phyloP scores from a whole-genome alignment of 495 filamentous ascomycete species.

The Aspergillus cristatus region DNA sequence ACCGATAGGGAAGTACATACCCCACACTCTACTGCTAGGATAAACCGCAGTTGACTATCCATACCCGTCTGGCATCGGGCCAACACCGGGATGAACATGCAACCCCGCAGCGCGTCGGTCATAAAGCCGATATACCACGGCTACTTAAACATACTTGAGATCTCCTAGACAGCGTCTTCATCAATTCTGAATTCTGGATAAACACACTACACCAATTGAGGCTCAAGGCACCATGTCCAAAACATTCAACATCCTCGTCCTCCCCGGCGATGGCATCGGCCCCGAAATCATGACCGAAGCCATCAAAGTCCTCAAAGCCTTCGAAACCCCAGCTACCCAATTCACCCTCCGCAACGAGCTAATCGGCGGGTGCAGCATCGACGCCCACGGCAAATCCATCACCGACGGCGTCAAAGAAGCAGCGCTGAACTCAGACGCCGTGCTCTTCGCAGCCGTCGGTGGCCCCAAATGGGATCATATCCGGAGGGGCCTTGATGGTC shows the following conservation, averaged over 20 bases:
- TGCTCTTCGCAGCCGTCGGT: slow-evolving; percentile 42
- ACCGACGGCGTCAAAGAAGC: slow-evolving; percentile 37
- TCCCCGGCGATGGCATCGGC: slow-evolving; percentile 47
- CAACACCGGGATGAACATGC: background rate
- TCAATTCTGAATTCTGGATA: too few relatives aligned
- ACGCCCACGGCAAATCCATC: slow-evolving; percentile 34
- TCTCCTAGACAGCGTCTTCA: too few relatives aligned
- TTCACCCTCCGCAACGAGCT: slow-evolving; percentile 38
- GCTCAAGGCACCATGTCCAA: slow-evolving; percentile 7
- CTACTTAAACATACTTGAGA: too few relatives aligned
- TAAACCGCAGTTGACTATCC: too few relatives aligned
- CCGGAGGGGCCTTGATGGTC: slow-evolving; percentile 33
- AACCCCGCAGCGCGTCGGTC: too few relatives aligned
- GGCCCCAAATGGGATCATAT: slow-evolving; percentile 42
- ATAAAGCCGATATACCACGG: too few relatives aligned
- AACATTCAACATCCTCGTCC: slow-evolving; percentile 40
- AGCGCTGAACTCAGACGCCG: slow-evolving; percentile 32
- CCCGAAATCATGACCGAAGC: slow-evolving; percentile 47
- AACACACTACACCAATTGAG: background rate
- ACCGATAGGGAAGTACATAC: too few relatives aligned
- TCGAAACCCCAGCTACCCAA: slow-evolving; percentile 25
- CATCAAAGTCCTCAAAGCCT: slow-evolving; percentile 39
- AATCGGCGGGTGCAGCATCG: slow-evolving; percentile 40
- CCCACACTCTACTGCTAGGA: too few relatives aligned
- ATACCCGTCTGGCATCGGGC: slow-evolving; percentile 1